Evolutionary conservation across 306 rosid species (phyloP).

Genomic region (Cicer pinnatifidum): DNA sequence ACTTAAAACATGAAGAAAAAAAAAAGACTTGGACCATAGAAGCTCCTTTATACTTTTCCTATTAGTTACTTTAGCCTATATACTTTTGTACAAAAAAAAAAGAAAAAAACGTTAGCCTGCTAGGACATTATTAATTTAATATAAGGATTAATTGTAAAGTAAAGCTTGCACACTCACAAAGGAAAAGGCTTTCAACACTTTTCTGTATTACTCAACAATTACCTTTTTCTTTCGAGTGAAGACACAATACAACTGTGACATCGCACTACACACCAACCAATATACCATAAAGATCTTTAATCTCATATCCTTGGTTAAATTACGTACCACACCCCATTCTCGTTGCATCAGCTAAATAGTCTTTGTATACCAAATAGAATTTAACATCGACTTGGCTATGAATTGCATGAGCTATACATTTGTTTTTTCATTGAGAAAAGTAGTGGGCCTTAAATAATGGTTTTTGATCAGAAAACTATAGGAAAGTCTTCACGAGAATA

Average conservation of each 20-base stretch:
- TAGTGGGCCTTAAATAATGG: conserved; percentile 41
- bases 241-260: conserved; percentile 54
- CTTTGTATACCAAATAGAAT: not conserved
- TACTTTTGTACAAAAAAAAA: no score
- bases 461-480: not conserved
- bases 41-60: not conserved
- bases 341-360: conserved; percentile 38
- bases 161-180: conserved; percentile 10
- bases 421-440: conserved; percentile 3
- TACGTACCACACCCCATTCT: not conserved
- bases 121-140: not conserved
- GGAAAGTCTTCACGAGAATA: conserved; percentile 43
- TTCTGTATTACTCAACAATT: conserved; percentile 30
- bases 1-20: no score
- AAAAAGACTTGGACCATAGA: no score
- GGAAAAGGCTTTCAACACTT: conserved; percentile 40
- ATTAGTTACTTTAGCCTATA: conserved; percentile 37
- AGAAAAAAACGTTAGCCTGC: no score
- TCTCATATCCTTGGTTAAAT: conserved; percentile 16
- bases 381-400: no score
- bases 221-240: conserved; percentile 41
- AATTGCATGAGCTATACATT: no score
- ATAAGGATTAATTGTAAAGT: conserved; percentile 41
- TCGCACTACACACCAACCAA: conserved; percentile 46
- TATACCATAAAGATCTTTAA: conserved; percentile 1